Percentiles rank a stretch among this genome's conserved stretches.
These are phyloP conservation scores for Pythium rhizo-oryzae DNA, from an alignment of 352 stramenopile species.

Conservation along the genomic window DNA sequence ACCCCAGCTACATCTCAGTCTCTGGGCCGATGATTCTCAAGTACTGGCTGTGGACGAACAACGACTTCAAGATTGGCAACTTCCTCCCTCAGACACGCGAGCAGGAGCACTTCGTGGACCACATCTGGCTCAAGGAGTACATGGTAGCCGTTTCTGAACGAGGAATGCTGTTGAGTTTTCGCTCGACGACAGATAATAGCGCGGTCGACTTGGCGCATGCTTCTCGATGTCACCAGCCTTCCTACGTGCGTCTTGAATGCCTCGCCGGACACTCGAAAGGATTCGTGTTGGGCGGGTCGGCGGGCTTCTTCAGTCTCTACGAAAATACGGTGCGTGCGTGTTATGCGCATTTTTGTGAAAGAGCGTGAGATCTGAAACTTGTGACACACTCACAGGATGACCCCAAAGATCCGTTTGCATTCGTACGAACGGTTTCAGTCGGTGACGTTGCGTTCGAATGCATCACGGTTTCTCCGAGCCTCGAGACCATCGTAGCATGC, in stretches of 20 bases:
- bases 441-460: conserved; percentile 79
- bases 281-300: conserved; percentile 74
- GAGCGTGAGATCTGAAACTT: neutral
- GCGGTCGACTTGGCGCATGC: conserved; percentile 72
- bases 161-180: conserved; percentile 68
- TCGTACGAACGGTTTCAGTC: conserved; percentile 69
- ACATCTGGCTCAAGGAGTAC: conserved; percentile 73
- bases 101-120: conserved; percentile 85
- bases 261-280: conserved; percentile 65
- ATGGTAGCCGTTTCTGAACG: conserved; percentile 76
- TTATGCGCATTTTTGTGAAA: neutral
- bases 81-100: conserved; percentile 74
- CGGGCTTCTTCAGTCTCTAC: conserved; percentile 78
- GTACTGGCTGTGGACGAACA: conserved; percentile 78
- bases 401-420: conserved; percentile 74
- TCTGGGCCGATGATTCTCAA: conserved; percentile 79
- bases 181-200: conserved; percentile 46
- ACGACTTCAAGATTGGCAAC: conserved; percentile 78
- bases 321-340: conserved; percentile 63
- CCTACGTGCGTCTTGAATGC: conserved; percentile 72
- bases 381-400: conserved; percentile 54
- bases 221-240: conserved; percentile 65
- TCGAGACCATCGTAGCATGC: conserved; percentile 62
- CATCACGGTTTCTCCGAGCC: conserved; percentile 65
- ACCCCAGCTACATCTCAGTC: conserved; percentile 73